Percentiles rank a stretch among this genome's conserved stretches.
Conservation (phyloP, 2,329 filamentous ascomycete genomes). For the Botryotinia narcissicola region DNA sequence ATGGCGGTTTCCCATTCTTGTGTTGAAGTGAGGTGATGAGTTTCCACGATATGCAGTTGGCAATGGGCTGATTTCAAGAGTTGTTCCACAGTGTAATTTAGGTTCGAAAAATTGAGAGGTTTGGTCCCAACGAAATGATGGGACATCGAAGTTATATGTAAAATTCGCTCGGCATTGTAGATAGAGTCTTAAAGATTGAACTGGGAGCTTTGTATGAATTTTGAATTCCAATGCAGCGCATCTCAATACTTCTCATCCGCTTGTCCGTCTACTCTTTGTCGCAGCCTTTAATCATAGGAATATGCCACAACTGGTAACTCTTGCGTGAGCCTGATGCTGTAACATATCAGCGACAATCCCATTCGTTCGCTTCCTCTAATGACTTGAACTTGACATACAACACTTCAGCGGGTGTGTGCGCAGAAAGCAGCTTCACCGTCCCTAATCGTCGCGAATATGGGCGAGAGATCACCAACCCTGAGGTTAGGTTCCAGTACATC, state of each 20-base stretch:
- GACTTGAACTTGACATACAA: not conserved
- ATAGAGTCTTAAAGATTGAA: not conserved
- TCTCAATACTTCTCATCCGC: too few relatives aligned
- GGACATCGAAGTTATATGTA: not conserved
- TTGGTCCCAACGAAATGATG: not conserved
- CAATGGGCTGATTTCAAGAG: not conserved
- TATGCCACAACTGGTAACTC: not conserved
- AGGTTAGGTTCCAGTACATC: not conserved
- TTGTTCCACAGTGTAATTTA: not conserved
- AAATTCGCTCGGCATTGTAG: not conserved
- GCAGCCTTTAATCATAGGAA: not conserved
- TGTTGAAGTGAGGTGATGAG: not conserved
- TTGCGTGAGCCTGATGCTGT: not conserved
- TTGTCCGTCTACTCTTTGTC: not conserved
- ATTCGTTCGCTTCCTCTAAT: not conserved
- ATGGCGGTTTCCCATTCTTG: slow-evolving; percentile 2
- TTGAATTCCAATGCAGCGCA: not conserved
- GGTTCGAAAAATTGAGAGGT: not conserved
- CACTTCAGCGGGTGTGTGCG: not conserved
- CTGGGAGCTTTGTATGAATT: not conserved
- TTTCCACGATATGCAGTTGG: not conserved
- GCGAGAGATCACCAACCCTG: not conserved
- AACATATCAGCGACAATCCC: not conserved
- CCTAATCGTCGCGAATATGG: not conserved
- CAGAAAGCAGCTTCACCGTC: not conserved